Evolutionary conservation across 83 land plant species (phyloP).

Genomic region (Thuja plicata): DNA sequence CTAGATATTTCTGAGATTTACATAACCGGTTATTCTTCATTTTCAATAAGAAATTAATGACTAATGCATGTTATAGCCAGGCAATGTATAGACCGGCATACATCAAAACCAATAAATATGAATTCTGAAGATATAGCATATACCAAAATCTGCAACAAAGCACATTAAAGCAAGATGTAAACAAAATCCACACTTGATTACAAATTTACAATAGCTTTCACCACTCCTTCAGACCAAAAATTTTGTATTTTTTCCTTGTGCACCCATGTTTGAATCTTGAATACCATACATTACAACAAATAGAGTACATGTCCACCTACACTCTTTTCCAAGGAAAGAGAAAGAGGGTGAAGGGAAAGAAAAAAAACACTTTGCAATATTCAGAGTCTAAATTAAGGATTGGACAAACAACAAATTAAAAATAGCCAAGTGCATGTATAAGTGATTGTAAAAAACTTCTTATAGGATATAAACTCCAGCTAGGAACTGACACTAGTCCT

Average conservation of each 20-base stretch:
- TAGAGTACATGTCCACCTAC: neutral
- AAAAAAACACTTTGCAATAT: neutral
- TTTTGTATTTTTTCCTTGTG: neutral
- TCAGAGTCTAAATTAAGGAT: neutral
- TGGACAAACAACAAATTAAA: neutral
- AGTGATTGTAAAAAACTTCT: constrained; percentile 9
- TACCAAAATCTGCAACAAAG: neutral
- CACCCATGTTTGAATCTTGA: neutral
- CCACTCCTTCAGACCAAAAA: neutral
- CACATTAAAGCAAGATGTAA: neutral
- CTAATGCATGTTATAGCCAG: neutral
- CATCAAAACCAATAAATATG: neutral
- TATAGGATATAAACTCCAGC: constrained; percentile 73
- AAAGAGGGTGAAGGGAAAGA: neutral
- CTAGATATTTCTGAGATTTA: neutral
- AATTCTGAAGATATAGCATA: neutral
- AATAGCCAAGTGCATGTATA: neutral
- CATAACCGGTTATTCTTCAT: neutral
- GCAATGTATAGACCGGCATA: neutral
- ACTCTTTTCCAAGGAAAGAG: neutral
- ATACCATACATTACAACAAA: neutral
- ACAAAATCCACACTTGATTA: neutral
- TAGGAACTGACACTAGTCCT: constrained; percentile 74
- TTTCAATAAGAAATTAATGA: neutral
- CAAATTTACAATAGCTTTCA: too few species aligned